Percentiles rank a stretch among this genome's conserved stretches.
phyloP scores from a whole-genome alignment of 768 basidiomycete genomes.

The Termitomyces sp. region DNA sequence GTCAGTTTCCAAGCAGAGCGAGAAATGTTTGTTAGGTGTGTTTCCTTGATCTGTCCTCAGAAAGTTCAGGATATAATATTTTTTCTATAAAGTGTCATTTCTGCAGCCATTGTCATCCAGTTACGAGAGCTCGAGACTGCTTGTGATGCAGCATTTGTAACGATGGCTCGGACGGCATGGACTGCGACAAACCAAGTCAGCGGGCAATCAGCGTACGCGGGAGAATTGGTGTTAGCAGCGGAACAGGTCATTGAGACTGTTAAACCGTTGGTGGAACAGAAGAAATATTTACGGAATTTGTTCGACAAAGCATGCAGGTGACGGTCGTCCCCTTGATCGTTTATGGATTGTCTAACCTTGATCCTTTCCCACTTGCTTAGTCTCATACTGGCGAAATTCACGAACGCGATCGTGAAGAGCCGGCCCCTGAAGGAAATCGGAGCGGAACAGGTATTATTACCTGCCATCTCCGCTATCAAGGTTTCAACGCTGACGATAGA shows the following conservation, averaged over 20 bases:
- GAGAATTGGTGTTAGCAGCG: conserved; percentile 67
- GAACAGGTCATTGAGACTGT: conserved; percentile 75
- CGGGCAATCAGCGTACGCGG: conserved; percentile 77
- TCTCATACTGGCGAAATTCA: conserved; percentile 81
- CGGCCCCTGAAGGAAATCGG: conserved; percentile 89
- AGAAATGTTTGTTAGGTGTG: conserved; percentile 84
- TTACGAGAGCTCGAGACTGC: conserved; percentile 83
- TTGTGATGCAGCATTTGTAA: conserved; percentile 72
- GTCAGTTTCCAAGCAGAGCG: conserved; percentile 80
- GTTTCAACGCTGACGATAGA: conserved; percentile 6
- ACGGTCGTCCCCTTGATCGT: conserved; percentile 10
- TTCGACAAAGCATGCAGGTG: conserved; percentile 92
- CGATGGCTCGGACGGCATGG: conserved; percentile 80
- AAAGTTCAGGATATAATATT: background rate
- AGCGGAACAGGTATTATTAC: conserved; percentile 79
- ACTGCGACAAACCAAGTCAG: conserved; percentile 74
- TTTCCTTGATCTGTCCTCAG: conserved; percentile 1
- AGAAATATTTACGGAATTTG: conserved; percentile 90
- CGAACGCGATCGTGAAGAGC: conserved; percentile 83
- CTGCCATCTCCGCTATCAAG: background rate
- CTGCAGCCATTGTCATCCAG: conserved; percentile 73
- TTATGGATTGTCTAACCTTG: background rate
- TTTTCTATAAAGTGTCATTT: conserved; percentile 57
- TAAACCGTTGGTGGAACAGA: conserved; percentile 82
- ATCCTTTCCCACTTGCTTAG: conserved; percentile 31